A percentile compares a stretch with the other conserved stretches of the same genome.
phyloP scores from a whole-genome alignment of 805 yeast species.

The Suhomyces sp. region DNA sequence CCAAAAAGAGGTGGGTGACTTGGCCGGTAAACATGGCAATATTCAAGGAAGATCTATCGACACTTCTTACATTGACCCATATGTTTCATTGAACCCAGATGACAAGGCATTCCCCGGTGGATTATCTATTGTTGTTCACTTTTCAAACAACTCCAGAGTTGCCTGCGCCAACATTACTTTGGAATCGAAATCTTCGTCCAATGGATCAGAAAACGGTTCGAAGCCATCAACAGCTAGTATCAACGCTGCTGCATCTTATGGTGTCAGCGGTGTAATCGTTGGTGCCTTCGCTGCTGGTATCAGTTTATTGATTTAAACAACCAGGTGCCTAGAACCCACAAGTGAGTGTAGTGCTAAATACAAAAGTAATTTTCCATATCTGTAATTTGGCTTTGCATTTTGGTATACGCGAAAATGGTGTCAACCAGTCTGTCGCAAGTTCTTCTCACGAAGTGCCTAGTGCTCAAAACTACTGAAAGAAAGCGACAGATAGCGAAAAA shows the following conservation, averaged over 20 bases:
- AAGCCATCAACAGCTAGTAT: constrained; percentile 4
- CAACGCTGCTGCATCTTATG: constrained; percentile 3
- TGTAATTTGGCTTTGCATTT: no score
- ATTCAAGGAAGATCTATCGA: constrained; percentile 26
- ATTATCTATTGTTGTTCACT: constrained; percentile 38
- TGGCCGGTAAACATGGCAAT: constrained; percentile 39
- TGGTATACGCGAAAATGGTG: no score
- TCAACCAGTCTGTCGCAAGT: background rate
- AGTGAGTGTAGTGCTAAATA: background rate
- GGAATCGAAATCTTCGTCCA: constrained; percentile 5
- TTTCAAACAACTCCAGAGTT: constrained; percentile 27
- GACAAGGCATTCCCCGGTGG: constrained; percentile 23
- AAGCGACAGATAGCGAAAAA: background rate
- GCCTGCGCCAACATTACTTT: constrained; percentile 40
- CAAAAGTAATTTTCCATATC: background rate
- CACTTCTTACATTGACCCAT: constrained; percentile 21
- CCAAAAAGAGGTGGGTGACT: constrained; percentile 35
- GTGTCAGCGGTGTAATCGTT: constrained; percentile 6
- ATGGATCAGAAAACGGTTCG: constrained; percentile 5
- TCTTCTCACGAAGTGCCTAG: background rate
- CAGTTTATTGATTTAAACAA: constrained; percentile 9
- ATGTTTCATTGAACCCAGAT: constrained; percentile 22
- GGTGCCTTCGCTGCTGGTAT: constrained; percentile 13
- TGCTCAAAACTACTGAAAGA: background rate
- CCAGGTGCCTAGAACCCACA: background rate